Conservation (phyloP, 495 filamentous ascomycete genomes). For the Daldinia vernicosa region DNA sequence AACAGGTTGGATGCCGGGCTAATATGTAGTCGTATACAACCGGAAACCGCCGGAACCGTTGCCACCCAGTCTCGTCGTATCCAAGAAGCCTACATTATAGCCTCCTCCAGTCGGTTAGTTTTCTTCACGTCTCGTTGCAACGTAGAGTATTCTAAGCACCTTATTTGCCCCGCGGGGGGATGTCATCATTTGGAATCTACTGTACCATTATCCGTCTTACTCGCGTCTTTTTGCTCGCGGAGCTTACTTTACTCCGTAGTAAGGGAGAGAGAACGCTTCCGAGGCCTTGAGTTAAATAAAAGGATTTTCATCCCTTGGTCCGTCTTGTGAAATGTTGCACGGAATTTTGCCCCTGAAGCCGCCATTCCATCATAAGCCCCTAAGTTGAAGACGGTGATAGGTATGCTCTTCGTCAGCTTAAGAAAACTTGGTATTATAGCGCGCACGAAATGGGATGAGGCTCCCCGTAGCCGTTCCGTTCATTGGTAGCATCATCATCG, state of each 20-base stretch:
- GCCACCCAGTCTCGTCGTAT: constrained; percentile 16
- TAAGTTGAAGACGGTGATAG: background rate
- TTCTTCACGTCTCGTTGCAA: constrained; percentile 18
- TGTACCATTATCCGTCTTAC: background rate
- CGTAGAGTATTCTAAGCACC: constrained; percentile 36
- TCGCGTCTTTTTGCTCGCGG: background rate
- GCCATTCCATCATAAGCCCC: background rate
- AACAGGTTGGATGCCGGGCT: background rate
- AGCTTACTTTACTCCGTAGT: constrained; percentile 11
- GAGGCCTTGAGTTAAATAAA: background rate
- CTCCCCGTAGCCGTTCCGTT: background rate
- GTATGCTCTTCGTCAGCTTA: background rate
- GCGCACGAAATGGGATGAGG: background rate
- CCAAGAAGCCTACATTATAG: background rate
- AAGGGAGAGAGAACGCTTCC: background rate
- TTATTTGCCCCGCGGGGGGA: constrained; percentile 38
- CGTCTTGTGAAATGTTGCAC: background rate
- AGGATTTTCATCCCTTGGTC: background rate
- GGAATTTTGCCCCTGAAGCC: background rate
- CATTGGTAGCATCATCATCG: constrained; percentile 2
- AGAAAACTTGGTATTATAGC: background rate
- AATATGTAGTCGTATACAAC: background rate
- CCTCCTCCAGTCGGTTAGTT: constrained; percentile 8
- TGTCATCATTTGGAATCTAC: constrained; percentile 12
- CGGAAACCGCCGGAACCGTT: constrained; percentile 29